A percentile compares a stretch with the other conserved stretches of the same genome.
phyloP scores from a whole-genome alignment of 1,139 yeast genomes.

The Geotrichum europaeum region DNA sequence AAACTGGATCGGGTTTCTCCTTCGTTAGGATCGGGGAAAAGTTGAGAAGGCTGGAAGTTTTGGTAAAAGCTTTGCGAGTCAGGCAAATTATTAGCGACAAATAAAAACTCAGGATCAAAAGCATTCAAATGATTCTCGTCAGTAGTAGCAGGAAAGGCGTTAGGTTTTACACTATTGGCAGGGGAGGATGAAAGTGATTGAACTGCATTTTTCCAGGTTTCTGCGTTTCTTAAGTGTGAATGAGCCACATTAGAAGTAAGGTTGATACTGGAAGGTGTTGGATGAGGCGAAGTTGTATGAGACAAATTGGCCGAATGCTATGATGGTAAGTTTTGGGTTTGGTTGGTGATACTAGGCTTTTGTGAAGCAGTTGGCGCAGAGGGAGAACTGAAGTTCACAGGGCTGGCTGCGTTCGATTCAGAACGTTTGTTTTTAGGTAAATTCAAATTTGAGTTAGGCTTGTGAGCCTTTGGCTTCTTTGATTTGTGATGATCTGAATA shows the following conservation, averaged over 20 bases:
- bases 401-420: background rate
- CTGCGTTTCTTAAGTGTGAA: background rate
- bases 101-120: slow-evolving; percentile 30
- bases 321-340: background rate
- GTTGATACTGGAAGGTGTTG: background rate
- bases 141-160: background rate
- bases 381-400: background rate
- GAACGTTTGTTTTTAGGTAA: background rate
- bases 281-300: background rate
- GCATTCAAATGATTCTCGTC: background rate
- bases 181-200: background rate
- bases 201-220: background rate
- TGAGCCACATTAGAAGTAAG: background rate
- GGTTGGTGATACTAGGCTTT: background rate
- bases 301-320: background rate
- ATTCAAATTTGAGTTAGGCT: background rate
- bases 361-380: background rate
- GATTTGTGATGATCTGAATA: background rate
- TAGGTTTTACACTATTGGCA: background rate
- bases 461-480: background rate
- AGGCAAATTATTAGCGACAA: slow-evolving; percentile 35
- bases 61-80: slow-evolving; percentile 27
- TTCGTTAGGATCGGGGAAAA: slow-evolving; percentile 33
- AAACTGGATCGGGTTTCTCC: slow-evolving; percentile 1
- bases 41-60: slow-evolving; percentile 36